Evolutionary conservation across 2,329 filamentous ascomycete species (phyloP), one percentile per base, ranked within the genome.

Genomic region (Curvularia hawaiiensis): DNA sequence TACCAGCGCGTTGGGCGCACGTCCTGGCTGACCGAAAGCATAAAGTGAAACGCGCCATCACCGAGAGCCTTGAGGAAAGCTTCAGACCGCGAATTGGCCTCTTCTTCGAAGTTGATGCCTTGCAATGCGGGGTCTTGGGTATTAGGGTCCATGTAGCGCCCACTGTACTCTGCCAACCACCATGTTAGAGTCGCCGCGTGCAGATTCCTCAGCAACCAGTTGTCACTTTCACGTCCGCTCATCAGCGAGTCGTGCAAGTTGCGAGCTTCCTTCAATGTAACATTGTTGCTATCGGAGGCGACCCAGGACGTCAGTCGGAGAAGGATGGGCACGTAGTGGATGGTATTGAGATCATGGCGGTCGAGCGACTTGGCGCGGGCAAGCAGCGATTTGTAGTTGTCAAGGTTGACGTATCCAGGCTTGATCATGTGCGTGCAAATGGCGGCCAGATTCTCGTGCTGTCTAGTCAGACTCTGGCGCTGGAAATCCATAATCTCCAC

Each of bases 131-230:
- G 84, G 82, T 61, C 84, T 81, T 72, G 63, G 33, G 85, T 83
- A 20, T 85, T 84, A 67, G 89, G 85, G 66, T 96, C 92, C 56
- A 91, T 83, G 73, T 93, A 97, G 82, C 92, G 91, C 3, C 92
- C 91, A 64, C 91, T 95, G 77, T 97, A 97, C 70, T 98, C 92
- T 31, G 91, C 89, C 46, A 97, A 84, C 95, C 95, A 99, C 84
- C 91, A 92, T 4, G 89, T 86, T 53, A 86, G 84, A 12, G 93
- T 84, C 3, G 91, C 89, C 45, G 93, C 91, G 67, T 93, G 89
- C 12, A 98, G 83, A 65, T 88, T 89, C 16, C 88, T 82, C 39
- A 96, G 75, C 22, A 84, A 82, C 90, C 92, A 97, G 16, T 83
- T 79, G 41, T 88, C 81, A 58, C 87, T 85, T 49, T 92, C 90